Percentiles rank a stretch among this genome's conserved stretches.
Evolutionary conservation across 2,329 filamentous ascomycete genomes (phyloP).

Genomic region (Diaporthe vexans): DNA sequence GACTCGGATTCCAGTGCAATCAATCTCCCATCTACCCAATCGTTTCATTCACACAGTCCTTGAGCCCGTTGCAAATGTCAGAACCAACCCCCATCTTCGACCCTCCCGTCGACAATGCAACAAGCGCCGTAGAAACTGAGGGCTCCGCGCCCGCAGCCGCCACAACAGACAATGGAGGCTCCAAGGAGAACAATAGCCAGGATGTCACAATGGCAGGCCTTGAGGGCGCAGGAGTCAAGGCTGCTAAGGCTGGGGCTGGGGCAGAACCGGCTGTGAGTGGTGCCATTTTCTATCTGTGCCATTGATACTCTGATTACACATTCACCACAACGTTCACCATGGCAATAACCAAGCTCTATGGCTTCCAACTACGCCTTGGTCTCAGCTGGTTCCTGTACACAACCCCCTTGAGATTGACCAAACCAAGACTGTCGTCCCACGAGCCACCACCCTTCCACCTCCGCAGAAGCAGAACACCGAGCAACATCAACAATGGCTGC

Average conservation of each 20-base stretch:
- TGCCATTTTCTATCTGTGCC: background rate
- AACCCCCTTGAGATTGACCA: background rate
- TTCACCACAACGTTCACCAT: background rate
- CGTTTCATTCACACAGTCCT: background rate
- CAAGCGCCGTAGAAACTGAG: slow-evolving; percentile 7
- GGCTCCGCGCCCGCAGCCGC: background rate
- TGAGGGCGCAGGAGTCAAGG: slow-evolving; percentile 31
- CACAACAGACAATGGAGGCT: background rate
- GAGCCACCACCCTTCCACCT: background rate
- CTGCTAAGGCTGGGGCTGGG: slow-evolving; percentile 24
- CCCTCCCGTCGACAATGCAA: slow-evolving; percentile 14
- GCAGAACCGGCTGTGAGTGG: slow-evolving; percentile 29
- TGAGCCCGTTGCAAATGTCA: slow-evolving; percentile 21
- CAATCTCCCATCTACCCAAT: no score
- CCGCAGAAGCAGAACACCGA: background rate
- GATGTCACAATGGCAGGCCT: slow-evolving; percentile 34
- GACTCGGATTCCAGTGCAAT: background rate
- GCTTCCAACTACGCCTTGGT: no score
- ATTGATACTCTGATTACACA: background rate
- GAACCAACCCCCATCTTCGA: slow-evolving; percentile 31
- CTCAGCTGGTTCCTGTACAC: background rate
- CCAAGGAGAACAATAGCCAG: slow-evolving; percentile 25
- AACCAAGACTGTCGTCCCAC: background rate
- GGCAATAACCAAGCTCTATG: background rate
- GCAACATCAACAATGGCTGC: slow-evolving; percentile 11